phyloP scores from a whole-genome alignment of 2,329 filamentous ascomycete genomes.

The Graphilbum fragrans region DNA sequence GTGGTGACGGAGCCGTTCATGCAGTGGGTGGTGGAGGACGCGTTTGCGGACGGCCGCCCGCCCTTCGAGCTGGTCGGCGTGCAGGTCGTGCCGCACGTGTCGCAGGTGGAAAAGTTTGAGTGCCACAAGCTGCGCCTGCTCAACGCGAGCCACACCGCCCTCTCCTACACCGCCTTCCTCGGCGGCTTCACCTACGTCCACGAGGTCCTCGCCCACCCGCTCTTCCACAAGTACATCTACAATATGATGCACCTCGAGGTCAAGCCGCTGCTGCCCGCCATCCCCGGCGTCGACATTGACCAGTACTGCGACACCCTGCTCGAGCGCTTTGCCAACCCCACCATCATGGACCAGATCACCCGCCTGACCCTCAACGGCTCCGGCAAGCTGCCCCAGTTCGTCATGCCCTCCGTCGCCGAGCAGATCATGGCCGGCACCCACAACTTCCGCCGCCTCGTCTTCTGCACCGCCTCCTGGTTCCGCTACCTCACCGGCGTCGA shows the following conservation, averaged over 20 bases:
- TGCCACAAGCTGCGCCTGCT: constrained; percentile 44
- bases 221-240: constrained; percentile 34
- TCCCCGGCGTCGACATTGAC: constrained; percentile 36
- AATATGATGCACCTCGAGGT: constrained; percentile 45
- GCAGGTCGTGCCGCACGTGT: constrained; percentile 37
- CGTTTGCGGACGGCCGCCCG: constrained; percentile 33
- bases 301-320: constrained; percentile 39
- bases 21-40: constrained; percentile 43
- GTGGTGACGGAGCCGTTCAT: constrained; percentile 44
- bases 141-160: constrained; percentile 39
- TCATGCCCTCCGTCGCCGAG: constrained; percentile 34
- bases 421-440: constrained; percentile 31
- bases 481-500: constrained; percentile 36
- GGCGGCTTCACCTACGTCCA: constrained; percentile 42
- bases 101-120: constrained; percentile 40
- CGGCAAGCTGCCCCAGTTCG: constrained; percentile 41
- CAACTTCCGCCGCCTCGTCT: constrained; percentile 30
- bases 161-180: constrained; percentile 37
- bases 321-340: constrained; percentile 43
- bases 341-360: constrained; percentile 41
- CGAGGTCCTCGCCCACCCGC: constrained; percentile 36
- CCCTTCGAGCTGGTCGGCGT: constrained; percentile 39
- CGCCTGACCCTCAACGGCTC: constrained; percentile 38
- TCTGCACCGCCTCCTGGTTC: constrained; percentile 38
- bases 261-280: constrained; percentile 37